Evolutionary conservation across 805 yeast species (phyloP).

Genomic region (Cephaloascus fragrans): DNA sequence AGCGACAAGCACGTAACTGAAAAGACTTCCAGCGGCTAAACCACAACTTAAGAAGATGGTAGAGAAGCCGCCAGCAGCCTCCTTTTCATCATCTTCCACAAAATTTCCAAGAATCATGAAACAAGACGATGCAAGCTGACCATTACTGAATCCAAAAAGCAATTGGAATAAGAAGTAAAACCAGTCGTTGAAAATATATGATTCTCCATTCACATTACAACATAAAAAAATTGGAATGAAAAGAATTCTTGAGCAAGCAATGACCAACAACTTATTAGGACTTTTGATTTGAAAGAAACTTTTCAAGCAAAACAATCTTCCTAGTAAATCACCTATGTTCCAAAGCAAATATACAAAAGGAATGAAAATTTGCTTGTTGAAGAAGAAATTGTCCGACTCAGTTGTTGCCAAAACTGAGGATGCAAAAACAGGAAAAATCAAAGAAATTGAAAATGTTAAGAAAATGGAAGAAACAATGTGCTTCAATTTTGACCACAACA

Average conservation of each 20-base stretch:
- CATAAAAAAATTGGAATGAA: slow-evolving; percentile 67
- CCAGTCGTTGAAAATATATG: slow-evolving; percentile 40
- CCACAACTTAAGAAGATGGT: slow-evolving; percentile 73
- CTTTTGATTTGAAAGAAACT: slow-evolving; percentile 28
- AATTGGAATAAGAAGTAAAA: slow-evolving; percentile 66
- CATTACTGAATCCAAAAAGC: slow-evolving; percentile 78
- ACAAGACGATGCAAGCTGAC: slow-evolving; percentile 71
- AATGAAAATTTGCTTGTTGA: slow-evolving; percentile 38
- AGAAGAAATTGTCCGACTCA: slow-evolving; percentile 20
- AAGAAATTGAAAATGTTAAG: slow-evolving; percentile 61
- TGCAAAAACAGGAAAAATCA: slow-evolving; percentile 87
- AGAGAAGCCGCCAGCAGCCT: slow-evolving; percentile 93
- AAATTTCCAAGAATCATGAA: slow-evolving; percentile 66
- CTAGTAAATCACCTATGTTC: slow-evolving; percentile 84
- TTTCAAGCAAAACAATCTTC: slow-evolving; percentile 59
- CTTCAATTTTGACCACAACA: slow-evolving; percentile 53
- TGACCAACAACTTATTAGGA: slow-evolving; percentile 36
- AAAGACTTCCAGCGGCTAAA: slow-evolving; percentile 65
- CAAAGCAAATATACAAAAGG: slow-evolving; percentile 78
- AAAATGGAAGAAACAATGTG: slow-evolving; percentile 63
- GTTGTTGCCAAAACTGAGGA: slow-evolving; percentile 45
- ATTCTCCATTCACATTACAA: slow-evolving; percentile 45
- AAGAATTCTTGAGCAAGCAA: slow-evolving; percentile 43
- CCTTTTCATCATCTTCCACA: slow-evolving; percentile 56
- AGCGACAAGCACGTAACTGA: slow-evolving; percentile 58